Conservation (phyloP, 2,329 filamentous ascomycete genomes). For the Tolypocladium amazonense region DNA sequence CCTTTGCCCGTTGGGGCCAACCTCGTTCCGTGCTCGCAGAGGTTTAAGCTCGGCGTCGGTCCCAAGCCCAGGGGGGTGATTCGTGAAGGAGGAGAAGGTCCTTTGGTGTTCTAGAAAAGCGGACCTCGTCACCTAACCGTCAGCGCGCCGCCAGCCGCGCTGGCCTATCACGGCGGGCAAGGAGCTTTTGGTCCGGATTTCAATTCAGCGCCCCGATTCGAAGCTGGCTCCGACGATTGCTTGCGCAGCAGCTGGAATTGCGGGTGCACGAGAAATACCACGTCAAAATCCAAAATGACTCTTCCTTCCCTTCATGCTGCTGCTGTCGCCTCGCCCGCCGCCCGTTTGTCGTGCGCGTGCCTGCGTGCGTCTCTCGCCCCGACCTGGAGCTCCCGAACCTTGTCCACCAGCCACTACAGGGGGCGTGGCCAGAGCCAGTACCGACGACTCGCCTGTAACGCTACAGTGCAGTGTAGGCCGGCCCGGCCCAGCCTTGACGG, state of each 20-base stretch:
- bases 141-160: background rate
- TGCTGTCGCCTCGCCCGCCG: background rate
- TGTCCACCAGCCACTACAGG: background rate
- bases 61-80: background rate
- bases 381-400: background rate
- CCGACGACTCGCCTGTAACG: background rate
- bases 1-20: too few relatives aligned
- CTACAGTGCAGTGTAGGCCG: background rate
- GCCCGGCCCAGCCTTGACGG: background rate
- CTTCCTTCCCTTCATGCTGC: background rate
- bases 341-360: background rate
- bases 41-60: background rate
- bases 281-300: background rate
- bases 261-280: slow-evolving; percentile 3
- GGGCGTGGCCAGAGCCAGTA: background rate
- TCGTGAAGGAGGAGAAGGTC: background rate
- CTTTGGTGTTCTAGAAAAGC: slow-evolving; percentile 6
- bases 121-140: slow-evolving; percentile 2
- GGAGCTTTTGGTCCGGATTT: slow-evolving; percentile 8
- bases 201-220: background rate
- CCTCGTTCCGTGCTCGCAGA: too few relatives aligned
- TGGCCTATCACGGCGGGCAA: slow-evolving; percentile 2
- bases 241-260: slow-evolving; percentile 2
- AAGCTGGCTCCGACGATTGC: slow-evolving; percentile 1
- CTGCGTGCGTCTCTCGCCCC: background rate